Base-by-base conservation (phyloP, 306 rosid species). In the Vigna mungo region DNA sequence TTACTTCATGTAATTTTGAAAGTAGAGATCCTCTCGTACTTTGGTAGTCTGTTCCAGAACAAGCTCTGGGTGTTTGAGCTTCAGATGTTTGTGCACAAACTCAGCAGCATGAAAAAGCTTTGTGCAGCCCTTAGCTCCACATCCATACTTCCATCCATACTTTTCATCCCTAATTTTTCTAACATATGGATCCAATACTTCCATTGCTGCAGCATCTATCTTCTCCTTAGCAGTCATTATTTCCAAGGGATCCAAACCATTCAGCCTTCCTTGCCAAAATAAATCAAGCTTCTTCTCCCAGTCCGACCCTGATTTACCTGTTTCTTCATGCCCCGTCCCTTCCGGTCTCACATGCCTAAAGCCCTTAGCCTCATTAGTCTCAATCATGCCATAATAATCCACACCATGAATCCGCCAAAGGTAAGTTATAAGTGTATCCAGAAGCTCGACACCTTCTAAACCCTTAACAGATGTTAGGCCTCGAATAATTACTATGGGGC, bases 131-230 rank as follows among this genome's bases (percentile, higher is more conserved):
- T 91, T 96, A 37, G 99, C 99, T 81, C 99, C 99, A 84, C 99
- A 96, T 36, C 99, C 99, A 92, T 92, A 96, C 83, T 96, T 96
- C 99, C 99, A 96, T 71, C 99, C 99, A 85, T 92, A 96, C 82
- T 92, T 96, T 72, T 96, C 99, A 91, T 96, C 99, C 85, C 99
- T 91, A 68, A 96, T 96, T 84, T 96, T 96, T 61, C 99, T 85
- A 30, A 96, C 94, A 78, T 72, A 88, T 43, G 99, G 99, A 86
- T 89, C 99, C 81, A 96, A 82, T 67, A 85, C 88, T 85, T 91
- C 97, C 77, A 46, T 81, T 70, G 99, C 97, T 53, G 96, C 90
- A 44, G 98, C 92, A 77, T 92, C 99, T 87, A 96, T 91, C 85
- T 89, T 96, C 75, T 96, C 99, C 89, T 89, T 96, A 21, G 91